phyloP scores from a whole-genome alignment of 1,139 yeast species.

The Kodamaea arcana region DNA sequence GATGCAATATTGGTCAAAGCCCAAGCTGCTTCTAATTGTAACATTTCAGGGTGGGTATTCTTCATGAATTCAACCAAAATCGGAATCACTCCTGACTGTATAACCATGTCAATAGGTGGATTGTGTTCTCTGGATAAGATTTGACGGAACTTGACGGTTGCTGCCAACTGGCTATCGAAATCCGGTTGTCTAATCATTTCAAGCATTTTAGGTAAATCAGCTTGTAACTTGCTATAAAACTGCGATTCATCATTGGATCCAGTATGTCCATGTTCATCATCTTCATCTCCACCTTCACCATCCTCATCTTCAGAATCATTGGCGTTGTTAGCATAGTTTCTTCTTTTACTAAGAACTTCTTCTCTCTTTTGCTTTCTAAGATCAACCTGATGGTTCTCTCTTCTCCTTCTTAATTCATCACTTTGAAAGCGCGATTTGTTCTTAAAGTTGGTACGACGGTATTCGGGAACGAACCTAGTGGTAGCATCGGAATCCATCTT shows the following conservation, averaged over 20 bases:
- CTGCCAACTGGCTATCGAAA: constrained; percentile 77
- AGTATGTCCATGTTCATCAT: constrained; percentile 39
- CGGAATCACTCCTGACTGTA: constrained; percentile 90
- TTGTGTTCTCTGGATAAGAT: constrained; percentile 89
- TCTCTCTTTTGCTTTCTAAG: constrained; percentile 95
- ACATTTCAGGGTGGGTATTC: constrained; percentile 72
- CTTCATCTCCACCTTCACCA: constrained; percentile 41
- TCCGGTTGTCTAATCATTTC: constrained; percentile 74
- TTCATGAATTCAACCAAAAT: constrained; percentile 82
- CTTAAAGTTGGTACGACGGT: constrained; percentile 94
- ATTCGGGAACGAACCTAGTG: constrained; percentile 89
- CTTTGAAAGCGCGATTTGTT: constrained; percentile 92
- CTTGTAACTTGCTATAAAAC: constrained; percentile 57
- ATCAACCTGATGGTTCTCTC: constrained; percentile 97
- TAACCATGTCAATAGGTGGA: constrained; percentile 96
- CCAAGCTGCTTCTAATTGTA: constrained; percentile 99
- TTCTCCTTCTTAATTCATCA: constrained; percentile 95
- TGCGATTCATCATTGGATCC: constrained; percentile 43
- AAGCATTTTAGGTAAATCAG: constrained; percentile 83
- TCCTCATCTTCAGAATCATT: constrained; percentile 46
- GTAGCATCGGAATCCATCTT: constrained; percentile 76
- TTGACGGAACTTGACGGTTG: constrained; percentile 91
- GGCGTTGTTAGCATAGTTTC: constrained; percentile 53
- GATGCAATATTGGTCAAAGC: constrained; percentile 97
- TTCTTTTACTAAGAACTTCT: constrained; percentile 88